These are phyloP conservation scores for Alternaria dauci DNA, from an alignment of 2,329 filamentous ascomycete genomes.

Conservation along the genomic window DNA sequence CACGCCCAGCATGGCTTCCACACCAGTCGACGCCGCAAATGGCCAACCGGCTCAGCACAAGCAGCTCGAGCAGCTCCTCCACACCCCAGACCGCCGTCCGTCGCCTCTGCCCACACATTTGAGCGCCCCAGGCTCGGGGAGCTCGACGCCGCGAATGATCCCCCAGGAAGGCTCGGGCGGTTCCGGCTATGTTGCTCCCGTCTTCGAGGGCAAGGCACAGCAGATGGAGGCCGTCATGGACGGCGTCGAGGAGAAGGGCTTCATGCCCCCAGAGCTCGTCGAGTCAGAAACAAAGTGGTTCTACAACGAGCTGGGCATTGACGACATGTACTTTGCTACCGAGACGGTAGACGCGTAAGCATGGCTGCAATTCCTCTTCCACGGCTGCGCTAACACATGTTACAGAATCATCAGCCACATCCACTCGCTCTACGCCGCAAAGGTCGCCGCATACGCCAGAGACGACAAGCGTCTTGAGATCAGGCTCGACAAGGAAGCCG, in stretches of 20 bases:
- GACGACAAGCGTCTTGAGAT: conserved; percentile 96
- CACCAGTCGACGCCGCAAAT: conserved; percentile 41
- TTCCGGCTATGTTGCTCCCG: conserved; percentile 92
- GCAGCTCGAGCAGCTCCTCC: conserved; percentile 63
- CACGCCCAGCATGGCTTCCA: conserved; percentile 41
- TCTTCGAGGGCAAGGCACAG: conserved; percentile 89
- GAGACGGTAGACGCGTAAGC: conserved; percentile 76
- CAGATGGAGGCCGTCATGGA: conserved; percentile 90
- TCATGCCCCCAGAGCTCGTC: conserved; percentile 84
- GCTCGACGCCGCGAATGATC: conserved; percentile 71
- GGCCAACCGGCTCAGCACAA: conserved; percentile 58
- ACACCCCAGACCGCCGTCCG: conserved; percentile 69
- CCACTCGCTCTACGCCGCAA: conserved; percentile 94
- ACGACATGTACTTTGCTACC: conserved; percentile 97
- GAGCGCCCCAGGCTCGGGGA: conserved; percentile 68
- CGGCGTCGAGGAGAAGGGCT: conserved; percentile 77
- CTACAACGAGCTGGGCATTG: conserved; percentile 96
- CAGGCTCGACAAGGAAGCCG: conserved; percentile 91
- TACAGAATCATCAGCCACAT: conserved; percentile 83
- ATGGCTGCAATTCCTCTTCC: not conserved
- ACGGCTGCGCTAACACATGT: conserved; percentile 21
- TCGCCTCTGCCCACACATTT: conserved; percentile 91
- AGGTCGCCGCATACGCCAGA: conserved; percentile 90
- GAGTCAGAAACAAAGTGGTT: conserved; percentile 93
- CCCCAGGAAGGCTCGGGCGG: conserved; percentile 80